Conservation (phyloP, 83 land plant genomes). For the Picea abies region DNA sequence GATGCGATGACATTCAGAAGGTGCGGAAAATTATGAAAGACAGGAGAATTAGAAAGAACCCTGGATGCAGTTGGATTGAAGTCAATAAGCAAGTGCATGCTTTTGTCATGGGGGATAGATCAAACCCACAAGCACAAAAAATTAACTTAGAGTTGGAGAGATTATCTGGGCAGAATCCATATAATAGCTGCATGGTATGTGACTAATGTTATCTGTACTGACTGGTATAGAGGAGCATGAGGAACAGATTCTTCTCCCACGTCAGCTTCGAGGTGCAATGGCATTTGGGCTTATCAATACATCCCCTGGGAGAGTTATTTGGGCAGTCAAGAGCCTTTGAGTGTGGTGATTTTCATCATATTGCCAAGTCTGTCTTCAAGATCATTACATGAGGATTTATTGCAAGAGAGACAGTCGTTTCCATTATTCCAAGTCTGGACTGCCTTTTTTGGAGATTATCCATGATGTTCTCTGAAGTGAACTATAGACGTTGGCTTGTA, state of each 20-base stretch:
- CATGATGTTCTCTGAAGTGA: neutral
- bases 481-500: too few relatives aligned
- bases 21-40: conserved; percentile 39
- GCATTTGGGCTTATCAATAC: conserved; percentile 4
- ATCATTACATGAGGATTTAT: conserved; percentile 1
- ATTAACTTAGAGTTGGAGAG: conserved; percentile 34
- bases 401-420: neutral
- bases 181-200: neutral
- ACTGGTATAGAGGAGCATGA: conserved; percentile 5
- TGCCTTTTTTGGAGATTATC: neutral
- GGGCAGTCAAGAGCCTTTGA: conserved; percentile 9
- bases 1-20: conserved; percentile 35
- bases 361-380: neutral
- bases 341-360: conserved; percentile 2
- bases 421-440: neutral
- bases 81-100: conserved; percentile 36
- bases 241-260: neutral
- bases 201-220: neutral
- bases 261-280: neutral
- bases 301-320: conserved; percentile 3
- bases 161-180: neutral
- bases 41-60: conserved; percentile 30
- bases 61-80: conserved; percentile 50
- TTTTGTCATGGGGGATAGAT: conserved; percentile 34
- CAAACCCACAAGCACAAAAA: conserved; percentile 29